Percentiles rank a stretch among this genome's conserved stretches.
These are phyloP conservation scores for Bjerkandera adusta DNA, from an alignment of 1,284 basidiomycete species.

Conservation along the genomic window DNA sequence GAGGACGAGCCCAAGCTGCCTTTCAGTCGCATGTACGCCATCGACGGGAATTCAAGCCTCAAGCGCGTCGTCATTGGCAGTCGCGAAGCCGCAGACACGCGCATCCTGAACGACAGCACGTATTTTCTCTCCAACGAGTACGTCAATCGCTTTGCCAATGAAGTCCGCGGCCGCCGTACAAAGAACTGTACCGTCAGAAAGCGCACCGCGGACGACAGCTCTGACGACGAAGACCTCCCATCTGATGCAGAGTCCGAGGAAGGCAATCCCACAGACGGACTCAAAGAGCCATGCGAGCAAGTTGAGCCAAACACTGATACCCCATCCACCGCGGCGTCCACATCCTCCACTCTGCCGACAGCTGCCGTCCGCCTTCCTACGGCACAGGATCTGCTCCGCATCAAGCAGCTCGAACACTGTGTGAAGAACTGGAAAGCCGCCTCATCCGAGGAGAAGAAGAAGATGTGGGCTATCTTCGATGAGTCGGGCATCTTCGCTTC, in stretches of 20 bases:
- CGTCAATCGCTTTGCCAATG: conserved; percentile 32
- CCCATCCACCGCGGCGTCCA: too few species aligned
- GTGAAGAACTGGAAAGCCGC: conserved; percentile 34
- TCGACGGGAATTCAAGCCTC: conserved; percentile 37
- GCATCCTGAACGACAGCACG: conserved; percentile 16
- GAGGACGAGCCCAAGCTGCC: conserved; percentile 24
- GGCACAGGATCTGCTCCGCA: too few species aligned
- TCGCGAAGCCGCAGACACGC: conserved; percentile 18
- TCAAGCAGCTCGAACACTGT: conserved; percentile 18
- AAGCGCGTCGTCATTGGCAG: conserved; percentile 23
- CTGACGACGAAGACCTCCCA: neutral
- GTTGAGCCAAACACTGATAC: too few species aligned
- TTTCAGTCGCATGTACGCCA: conserved; percentile 21
- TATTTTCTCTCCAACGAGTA: conserved; percentile 23
- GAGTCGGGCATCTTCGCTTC: conserved; percentile 32
- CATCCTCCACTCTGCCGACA: too few species aligned
- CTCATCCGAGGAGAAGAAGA: conserved; percentile 29
- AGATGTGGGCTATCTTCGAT: conserved; percentile 30
- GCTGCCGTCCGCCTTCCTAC: too few species aligned
- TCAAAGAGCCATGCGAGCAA: too few species aligned
- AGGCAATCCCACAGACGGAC: conserved; percentile 14
- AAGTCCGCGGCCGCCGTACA: conserved; percentile 23
- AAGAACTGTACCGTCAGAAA: conserved; percentile 3
- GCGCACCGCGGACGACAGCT: neutral
- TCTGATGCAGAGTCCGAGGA: conserved; percentile 5